Base-by-base conservation (phyloP, 1,139 yeast species). In the Suhomyces choctaworum region DNA sequence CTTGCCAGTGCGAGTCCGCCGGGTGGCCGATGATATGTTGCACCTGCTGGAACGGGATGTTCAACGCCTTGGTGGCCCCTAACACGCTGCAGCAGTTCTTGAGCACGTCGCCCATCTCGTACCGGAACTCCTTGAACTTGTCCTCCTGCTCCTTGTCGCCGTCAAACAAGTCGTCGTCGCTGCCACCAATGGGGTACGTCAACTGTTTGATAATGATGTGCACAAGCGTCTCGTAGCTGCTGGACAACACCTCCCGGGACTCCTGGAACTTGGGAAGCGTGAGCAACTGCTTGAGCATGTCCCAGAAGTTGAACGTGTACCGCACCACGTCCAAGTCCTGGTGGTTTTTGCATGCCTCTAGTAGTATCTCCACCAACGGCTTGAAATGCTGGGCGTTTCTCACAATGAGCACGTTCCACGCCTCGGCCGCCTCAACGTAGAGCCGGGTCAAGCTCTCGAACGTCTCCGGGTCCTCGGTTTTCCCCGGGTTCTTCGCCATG, bases 81-180 rank as follows among this genome's bases (percentile, higher is more conserved):
- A 87, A 80, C 3, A 92, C 90, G 2, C 87, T 85, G 49, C 97
- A 87, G 62, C 97, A 89, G 57, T 90, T 96, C 55, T 92, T 94
- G 44, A 94, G 67, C 9, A 92, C 96, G 57, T 92, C 97, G 20
- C 97, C 97, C 86, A 92, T 87, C 44, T 89, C 96, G 60, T 92
- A 94, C 51, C 99, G 73, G 61, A 90, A 92, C 37, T 88, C 95
- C 52, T 87, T 82, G 58, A 94, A 94, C 57, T 87, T 87, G 54
- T 92, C 99, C 56, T 89, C 96, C 40, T 80, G 86, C 58, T 89
- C 97, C 43, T 73, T 73, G 51, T 80, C 82, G 23, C 81, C 82
- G 28, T 66, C 69, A 46, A 82, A 81, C 27, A 76, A 56, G 36
- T 62, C 54, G 31, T 68, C 70, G 21, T 64, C 68, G 36, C 65